Conservation (phyloP, 2,329 filamentous ascomycete genomes). For the Fusarium sublunatum region DNA sequence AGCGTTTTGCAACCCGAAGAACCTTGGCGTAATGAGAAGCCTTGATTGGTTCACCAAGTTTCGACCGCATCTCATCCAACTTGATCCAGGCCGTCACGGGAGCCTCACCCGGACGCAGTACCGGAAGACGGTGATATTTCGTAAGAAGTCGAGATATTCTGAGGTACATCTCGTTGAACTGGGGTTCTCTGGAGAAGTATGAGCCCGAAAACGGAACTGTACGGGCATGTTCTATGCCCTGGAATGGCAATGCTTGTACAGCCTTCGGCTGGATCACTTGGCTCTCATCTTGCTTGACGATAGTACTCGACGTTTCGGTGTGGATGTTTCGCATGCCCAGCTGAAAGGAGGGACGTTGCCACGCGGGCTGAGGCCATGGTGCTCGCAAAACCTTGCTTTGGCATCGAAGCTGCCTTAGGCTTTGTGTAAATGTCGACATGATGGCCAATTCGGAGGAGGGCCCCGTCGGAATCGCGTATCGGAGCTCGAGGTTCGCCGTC, state of each 20-base stretch:
- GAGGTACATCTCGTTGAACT: slow-evolving; percentile 87
- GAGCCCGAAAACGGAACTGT: slow-evolving; percentile 86
- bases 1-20: slow-evolving; percentile 77
- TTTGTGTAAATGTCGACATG: slow-evolving; percentile 52
- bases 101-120: slow-evolving; percentile 71
- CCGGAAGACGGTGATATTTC: slow-evolving; percentile 79
- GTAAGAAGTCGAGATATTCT: slow-evolving; percentile 76
- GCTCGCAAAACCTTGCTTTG: slow-evolving; percentile 46
- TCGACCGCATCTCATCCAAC: slow-evolving; percentile 77
- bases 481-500: slow-evolving; percentile 36
- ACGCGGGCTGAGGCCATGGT: slow-evolving; percentile 47
- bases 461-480: slow-evolving; percentile 42
- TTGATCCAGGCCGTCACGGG: slow-evolving; percentile 85
- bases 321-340: slow-evolving; percentile 46
- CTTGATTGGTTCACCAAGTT: slow-evolving; percentile 77
- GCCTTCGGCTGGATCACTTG: slow-evolving; percentile 33
- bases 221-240: slow-evolving; percentile 67
- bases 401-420: slow-evolving; percentile 53
- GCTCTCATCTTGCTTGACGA: slow-evolving; percentile 26
- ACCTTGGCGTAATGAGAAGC: slow-evolving; percentile 83
- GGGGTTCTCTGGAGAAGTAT: slow-evolving; percentile 91
- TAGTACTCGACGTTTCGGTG: slow-evolving; percentile 37
- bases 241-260: slow-evolving; percentile 46
- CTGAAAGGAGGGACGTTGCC: slow-evolving; percentile 41
- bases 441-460: slow-evolving; percentile 40